phyloP scores from a whole-genome alignment of 2,329 filamentous ascomycete genomes.

The Calonectria ilicicola region DNA sequence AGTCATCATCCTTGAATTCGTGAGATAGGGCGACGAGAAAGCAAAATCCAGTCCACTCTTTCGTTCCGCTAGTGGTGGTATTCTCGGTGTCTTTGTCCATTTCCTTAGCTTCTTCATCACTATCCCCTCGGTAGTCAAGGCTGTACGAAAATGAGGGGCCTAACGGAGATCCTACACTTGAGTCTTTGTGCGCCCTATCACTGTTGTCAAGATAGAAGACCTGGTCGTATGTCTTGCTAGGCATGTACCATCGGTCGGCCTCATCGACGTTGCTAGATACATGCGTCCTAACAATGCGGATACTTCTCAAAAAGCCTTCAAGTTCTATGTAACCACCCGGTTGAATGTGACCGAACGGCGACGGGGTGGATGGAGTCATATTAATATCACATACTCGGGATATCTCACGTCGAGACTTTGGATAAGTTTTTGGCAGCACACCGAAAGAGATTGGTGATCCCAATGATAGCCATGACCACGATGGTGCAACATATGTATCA shows the following conservation, averaged over 20 bases:
- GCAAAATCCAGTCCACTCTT: neutral
- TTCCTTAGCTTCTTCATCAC: neutral
- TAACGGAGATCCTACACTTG: neutral
- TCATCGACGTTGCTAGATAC: neutral
- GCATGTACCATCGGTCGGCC: neutral
- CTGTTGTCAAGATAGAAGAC: neutral
- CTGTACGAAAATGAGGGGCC: neutral
- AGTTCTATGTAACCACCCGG: neutral
- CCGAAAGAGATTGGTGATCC: neutral
- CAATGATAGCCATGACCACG: neutral
- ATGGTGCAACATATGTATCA: neutral
- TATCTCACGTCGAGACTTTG: neutral
- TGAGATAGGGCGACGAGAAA: neutral
- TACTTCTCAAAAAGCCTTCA: neutral
- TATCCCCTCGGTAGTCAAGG: neutral
- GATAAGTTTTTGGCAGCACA: neutral
- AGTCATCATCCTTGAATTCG: neutral
- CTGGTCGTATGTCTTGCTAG: neutral
- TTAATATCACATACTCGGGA: neutral
- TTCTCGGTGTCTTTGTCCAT: neutral
- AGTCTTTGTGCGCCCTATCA: neutral
- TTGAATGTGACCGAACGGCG: neutral
- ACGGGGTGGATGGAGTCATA: neutral
- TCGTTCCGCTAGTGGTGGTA: neutral
- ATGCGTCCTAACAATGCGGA: neutral